phyloP scores from a whole-genome alignment of 1,139 yeast species.

The Pneumocystis carinii region DNA sequence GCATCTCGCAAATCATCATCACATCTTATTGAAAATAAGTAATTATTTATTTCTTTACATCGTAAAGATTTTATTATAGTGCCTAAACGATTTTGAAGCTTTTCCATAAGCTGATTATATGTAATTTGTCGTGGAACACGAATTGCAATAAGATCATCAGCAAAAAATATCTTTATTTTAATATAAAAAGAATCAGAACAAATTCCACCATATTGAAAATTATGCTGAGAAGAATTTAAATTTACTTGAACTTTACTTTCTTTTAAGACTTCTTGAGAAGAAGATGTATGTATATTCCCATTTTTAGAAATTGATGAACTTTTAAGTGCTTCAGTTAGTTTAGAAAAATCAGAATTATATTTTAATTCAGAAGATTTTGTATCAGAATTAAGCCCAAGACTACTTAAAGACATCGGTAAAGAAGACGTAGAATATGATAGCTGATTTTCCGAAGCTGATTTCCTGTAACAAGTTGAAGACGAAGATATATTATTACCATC shows the following conservation, averaged over 20 bases:
- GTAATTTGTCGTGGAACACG: constrained; percentile 50
- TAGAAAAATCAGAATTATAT: neutral
- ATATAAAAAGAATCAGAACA: constrained; percentile 19
- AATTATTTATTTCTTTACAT: constrained; percentile 20
- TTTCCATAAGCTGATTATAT: constrained; percentile 44
- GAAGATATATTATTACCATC: neutral
- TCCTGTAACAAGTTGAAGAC: neutral
- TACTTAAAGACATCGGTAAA: neutral
- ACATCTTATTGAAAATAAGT: constrained; percentile 19
- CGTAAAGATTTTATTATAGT: constrained; percentile 21
- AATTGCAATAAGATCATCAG: constrained; percentile 82
- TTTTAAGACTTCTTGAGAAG: neutral
- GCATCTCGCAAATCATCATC: constrained; percentile 20
- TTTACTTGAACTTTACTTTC: constrained; percentile 1
- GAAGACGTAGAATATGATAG: constrained; percentile 5
- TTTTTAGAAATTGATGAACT: neutral
- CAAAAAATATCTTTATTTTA: constrained; percentile 73
- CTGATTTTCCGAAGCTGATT: neutral
- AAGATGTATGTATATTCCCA: neutral
- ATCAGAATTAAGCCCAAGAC: neutral
- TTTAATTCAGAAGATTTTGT: neutral
- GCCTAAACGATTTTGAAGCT: constrained; percentile 48
- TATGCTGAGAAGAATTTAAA: constrained; percentile 11
- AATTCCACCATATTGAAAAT: constrained; percentile 18
- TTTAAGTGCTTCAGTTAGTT: neutral